Conservation (phyloP, 2,329 filamentous ascomycete genomes). For the Elsinoe necatrix region DNA sequence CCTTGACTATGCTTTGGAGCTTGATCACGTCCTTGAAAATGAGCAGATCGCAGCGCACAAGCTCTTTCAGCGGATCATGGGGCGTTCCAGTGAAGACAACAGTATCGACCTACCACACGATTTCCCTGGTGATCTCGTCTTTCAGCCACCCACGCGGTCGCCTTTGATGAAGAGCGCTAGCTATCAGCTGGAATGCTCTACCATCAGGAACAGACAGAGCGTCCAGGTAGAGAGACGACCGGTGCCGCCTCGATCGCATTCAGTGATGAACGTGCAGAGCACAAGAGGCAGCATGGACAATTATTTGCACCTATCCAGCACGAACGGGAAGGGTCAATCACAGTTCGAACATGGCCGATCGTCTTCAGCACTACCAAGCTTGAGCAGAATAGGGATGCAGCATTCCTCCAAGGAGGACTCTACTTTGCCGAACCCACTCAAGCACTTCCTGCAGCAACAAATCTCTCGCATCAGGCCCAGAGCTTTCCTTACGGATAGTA, state of each 20-base stretch:
- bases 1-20: conserved; percentile 2
- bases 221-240: not conserved
- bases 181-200: not conserved
- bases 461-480: not conserved
- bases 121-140: conserved; percentile 1
- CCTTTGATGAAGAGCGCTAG: not conserved
- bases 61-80: conserved; percentile 1
- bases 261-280: not conserved
- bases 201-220: not conserved
- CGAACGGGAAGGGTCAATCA: not conserved
- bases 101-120: not conserved
- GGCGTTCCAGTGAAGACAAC: not conserved
- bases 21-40: not conserved
- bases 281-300: not conserved
- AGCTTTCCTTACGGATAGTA: not conserved
- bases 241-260: not conserved
- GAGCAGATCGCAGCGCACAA: not conserved
- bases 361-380: not conserved
- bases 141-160: not conserved
- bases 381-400: not conserved
- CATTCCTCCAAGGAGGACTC: not conserved
- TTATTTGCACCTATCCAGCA: no score
- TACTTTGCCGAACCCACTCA: not conserved
- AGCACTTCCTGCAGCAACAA: not conserved
- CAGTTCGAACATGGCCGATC: not conserved